A percentile compares a stretch with the other conserved stretches of the same genome.
Conservation (phyloP, 2,329 filamentous ascomycete species). For the Colletotrichum tanaceti region DNA sequence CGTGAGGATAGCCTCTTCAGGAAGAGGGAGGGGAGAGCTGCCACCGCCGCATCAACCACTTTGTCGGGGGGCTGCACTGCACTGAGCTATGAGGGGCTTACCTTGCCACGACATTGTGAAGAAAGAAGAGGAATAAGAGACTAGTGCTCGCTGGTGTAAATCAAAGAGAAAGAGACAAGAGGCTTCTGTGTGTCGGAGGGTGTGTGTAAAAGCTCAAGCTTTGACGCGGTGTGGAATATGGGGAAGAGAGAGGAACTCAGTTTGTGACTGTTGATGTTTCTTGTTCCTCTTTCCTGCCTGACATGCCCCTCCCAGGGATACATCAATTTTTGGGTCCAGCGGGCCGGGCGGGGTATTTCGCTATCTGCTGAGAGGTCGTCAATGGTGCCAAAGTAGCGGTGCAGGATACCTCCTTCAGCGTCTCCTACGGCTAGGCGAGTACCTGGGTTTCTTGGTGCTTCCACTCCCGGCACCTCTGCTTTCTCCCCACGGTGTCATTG, state of each 20-base stretch:
- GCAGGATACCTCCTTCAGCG: constrained; percentile 38
- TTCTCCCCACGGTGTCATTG: constrained; percentile 2
- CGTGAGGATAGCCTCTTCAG: constrained; percentile 32
- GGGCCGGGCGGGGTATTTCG: constrained; percentile 37
- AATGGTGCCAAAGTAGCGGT: constrained; percentile 25
- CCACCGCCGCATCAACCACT: constrained; percentile 12
- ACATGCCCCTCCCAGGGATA: constrained; percentile 35
- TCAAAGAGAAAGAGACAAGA: constrained; percentile 35
- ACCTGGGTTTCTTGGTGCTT: constrained; percentile 37
- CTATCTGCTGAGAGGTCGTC: constrained; percentile 35
- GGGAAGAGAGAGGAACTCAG: constrained; percentile 23
- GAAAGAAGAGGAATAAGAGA: constrained; percentile 34
- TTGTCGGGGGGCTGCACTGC: constrained; percentile 29
- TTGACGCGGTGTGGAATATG: constrained; percentile 41
- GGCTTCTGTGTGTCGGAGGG: constrained; percentile 36
- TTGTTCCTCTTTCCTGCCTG: constrained; percentile 38
- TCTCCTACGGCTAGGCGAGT: constrained; percentile 26
- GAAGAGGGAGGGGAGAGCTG: constrained; percentile 9
- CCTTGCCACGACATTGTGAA: constrained; percentile 81
- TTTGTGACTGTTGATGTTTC: constrained; percentile 39
- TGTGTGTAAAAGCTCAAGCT: constrained; percentile 30
- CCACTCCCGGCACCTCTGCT: constrained; percentile 36
- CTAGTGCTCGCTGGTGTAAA: constrained; percentile 39
- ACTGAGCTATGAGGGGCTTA: constrained; percentile 49
- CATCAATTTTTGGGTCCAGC: constrained; percentile 38